Conservation (phyloP, 2,329 filamentous ascomycete genomes). For the Colletotrichum gigasporum region DNA sequence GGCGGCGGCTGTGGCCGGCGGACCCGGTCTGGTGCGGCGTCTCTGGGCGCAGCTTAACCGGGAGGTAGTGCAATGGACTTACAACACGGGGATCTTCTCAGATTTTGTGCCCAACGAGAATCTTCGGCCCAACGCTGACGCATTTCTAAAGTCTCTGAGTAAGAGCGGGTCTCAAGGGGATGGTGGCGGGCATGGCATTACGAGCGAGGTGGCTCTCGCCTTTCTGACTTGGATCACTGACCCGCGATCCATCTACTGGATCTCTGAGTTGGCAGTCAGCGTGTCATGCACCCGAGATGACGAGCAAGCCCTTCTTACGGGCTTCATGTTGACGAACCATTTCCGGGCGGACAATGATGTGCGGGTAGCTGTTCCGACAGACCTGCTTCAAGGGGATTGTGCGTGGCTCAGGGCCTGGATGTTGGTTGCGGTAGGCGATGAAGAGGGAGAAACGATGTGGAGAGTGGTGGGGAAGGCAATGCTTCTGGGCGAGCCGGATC, state of each 20-base stretch:
- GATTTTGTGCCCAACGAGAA: not conserved
- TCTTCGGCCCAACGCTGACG: not conserved
- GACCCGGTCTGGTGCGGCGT: not conserved
- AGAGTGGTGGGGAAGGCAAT: not conserved
- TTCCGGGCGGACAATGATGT: not conserved
- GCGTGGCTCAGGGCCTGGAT: constrained; percentile 16
- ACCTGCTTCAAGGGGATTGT: not conserved
- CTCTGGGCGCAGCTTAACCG: constrained; percentile 3
- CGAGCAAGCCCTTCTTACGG: not conserved
- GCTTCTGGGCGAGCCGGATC: not conserved
- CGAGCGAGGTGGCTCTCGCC: not conserved
- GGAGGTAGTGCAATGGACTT: not conserved
- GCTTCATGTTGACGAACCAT: not conserved
- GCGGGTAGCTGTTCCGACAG: not conserved
- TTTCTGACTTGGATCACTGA: constrained; percentile 15
- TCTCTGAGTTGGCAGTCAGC: not conserved
- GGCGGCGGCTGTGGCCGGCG: not conserved
- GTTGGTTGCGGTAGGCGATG: not conserved
- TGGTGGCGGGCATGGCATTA: not conserved
- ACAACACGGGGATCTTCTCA: constrained; percentile 8
- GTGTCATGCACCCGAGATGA: not conserved
- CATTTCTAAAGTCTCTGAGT: not conserved
- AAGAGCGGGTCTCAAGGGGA: no score
- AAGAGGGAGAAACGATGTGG: not conserved
- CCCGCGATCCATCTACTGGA: constrained; percentile 12